Conservation (phyloP, 2,329 filamentous ascomycete genomes). For the Aspergillus oerlinghausenensis region DNA sequence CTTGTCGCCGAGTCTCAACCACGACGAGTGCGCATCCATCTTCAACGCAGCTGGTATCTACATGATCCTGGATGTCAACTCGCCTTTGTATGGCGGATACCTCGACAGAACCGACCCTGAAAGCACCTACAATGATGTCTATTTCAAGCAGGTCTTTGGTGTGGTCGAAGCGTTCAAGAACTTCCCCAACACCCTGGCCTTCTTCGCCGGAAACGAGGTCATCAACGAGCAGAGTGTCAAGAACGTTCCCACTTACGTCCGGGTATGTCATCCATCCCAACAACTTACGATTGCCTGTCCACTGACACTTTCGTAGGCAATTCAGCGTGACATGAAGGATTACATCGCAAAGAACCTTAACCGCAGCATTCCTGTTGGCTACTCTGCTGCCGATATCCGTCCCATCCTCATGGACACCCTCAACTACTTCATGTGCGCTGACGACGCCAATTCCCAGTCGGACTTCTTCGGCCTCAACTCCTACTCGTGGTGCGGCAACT, state of each 20-base stretch:
- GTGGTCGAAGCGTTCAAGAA: constrained; percentile 64
- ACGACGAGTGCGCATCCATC: constrained; percentile 59
- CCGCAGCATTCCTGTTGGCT: constrained; percentile 61
- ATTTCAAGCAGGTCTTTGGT: constrained; percentile 56
- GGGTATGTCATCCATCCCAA: constrained; percentile 32
- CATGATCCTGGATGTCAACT: constrained; percentile 63
- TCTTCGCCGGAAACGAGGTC: constrained; percentile 65
- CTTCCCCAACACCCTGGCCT: constrained; percentile 62
- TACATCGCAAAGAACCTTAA: constrained; percentile 58
- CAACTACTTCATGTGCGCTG: constrained; percentile 57
- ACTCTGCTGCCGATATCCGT: constrained; percentile 63
- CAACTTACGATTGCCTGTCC: neutral
- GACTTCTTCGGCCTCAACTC: constrained; percentile 66
- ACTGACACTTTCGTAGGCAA: constrained; percentile 37
- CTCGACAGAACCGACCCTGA: constrained; percentile 53
- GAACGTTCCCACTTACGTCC: constrained; percentile 54
- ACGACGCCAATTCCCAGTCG: constrained; percentile 49
- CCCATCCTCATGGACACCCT: constrained; percentile 57
- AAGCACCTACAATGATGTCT: constrained; percentile 52
- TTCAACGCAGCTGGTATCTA: constrained; percentile 65
- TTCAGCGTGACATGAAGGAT: constrained; percentile 63
- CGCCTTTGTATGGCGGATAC: constrained; percentile 52
- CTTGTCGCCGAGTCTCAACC: constrained; percentile 54
- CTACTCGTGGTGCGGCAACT: constrained; percentile 64
- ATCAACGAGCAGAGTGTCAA: constrained; percentile 58